Evolutionary conservation across 805 yeast species (phyloP).

Genomic region (Tetrapisispora fleetii): DNA sequence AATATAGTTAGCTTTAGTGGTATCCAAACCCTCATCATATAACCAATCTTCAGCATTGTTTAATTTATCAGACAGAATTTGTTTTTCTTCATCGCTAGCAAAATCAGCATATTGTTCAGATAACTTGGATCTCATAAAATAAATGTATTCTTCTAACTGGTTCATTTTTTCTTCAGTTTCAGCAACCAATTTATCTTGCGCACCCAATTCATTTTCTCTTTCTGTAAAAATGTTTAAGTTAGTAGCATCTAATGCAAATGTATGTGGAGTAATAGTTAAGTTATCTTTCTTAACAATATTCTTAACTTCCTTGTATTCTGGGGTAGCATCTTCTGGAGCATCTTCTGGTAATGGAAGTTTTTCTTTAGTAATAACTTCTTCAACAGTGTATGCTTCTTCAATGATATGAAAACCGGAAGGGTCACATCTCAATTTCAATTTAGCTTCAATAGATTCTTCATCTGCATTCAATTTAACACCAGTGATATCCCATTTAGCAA

Average conservation of each 20-base stretch:
- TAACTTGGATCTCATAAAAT: conserved; percentile 92
- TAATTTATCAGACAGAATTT: conserved; percentile 60
- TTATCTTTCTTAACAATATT: conserved; percentile 88
- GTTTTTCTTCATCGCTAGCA: conserved; percentile 87
- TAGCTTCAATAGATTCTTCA: conserved; percentile 69
- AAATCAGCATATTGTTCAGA: conserved; percentile 84
- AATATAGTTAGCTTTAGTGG: conserved; percentile 91
- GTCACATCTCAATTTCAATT: conserved; percentile 92
- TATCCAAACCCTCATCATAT: conserved; percentile 93
- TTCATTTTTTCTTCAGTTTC: conserved; percentile 99
- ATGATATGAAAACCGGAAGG: conserved; percentile 92
- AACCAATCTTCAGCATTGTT: conserved; percentile 94
- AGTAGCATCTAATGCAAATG: conserved; percentile 51
- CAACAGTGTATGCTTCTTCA: conserved; percentile 90
- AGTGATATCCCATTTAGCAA: conserved; percentile 77
- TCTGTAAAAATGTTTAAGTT: conserved; percentile 58
- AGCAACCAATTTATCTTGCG: conserved; percentile 92
- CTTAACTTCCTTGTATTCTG: conserved; percentile 82
- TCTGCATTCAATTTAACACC: conserved; percentile 80
- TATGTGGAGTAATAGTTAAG: conserved; percentile 48
- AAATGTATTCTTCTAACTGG: conserved; percentile 96
- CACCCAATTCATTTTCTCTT: conserved; percentile 72
- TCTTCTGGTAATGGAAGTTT: conserved; percentile 50
- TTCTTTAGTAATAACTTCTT: conserved; percentile 84
- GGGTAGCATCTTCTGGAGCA: conserved; percentile 56